phyloP scores from a whole-genome alignment of 179 eudicot species.

The Camellia oleifera region DNA sequence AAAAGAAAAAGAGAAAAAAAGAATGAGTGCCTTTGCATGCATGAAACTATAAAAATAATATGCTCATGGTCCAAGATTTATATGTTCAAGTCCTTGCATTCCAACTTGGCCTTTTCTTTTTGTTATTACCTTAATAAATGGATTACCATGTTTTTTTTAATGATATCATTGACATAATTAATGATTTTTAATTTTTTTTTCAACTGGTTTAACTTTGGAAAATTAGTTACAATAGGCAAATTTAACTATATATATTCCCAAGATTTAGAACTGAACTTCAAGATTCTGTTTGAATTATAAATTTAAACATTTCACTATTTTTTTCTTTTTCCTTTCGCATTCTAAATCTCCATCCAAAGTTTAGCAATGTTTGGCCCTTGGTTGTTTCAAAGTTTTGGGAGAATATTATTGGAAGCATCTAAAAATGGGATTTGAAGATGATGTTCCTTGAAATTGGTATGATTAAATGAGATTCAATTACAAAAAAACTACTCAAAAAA shows the following conservation, averaged over 20 bases:
- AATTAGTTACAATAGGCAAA: neutral
- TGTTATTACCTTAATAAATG: slow-evolving; percentile 16
- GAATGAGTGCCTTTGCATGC: slow-evolving; percentile 19
- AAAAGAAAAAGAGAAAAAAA: no score
- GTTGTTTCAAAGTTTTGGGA: no score
- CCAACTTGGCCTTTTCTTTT: slow-evolving; percentile 19
- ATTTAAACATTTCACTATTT: no score
- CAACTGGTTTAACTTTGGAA: neutral
- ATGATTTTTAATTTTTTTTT: neutral
- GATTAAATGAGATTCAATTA: no score
- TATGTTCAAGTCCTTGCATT: neutral
- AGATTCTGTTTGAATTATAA: neutral
- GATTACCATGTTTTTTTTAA: slow-evolving; percentile 10
- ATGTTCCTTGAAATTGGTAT: no score
- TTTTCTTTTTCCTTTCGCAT: no score
- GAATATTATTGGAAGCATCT: no score
- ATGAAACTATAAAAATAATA: slow-evolving; percentile 5
- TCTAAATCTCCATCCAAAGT: no score
- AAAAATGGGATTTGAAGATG: no score
- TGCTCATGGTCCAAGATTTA: slow-evolving; percentile 14
- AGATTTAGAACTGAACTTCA: neutral
- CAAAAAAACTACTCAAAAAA: no score
- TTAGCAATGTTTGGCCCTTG: no score
- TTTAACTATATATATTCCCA: neutral
- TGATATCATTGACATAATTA: neutral